A percentile compares a stretch with the other conserved stretches of the same genome.
Conservation (phyloP, 2,329 filamentous ascomycete genomes). For the Cladobotryum protrusum region DNA sequence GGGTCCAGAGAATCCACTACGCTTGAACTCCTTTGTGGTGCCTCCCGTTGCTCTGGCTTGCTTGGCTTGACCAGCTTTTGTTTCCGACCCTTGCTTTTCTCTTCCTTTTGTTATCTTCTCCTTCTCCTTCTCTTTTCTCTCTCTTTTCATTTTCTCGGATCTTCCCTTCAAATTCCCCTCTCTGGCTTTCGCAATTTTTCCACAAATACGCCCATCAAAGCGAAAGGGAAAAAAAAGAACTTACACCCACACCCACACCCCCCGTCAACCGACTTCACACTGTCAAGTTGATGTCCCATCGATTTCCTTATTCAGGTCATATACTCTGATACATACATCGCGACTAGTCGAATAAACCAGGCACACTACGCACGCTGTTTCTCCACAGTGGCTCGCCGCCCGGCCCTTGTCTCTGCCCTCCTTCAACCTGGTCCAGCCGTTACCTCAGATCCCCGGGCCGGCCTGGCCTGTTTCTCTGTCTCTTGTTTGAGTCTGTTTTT, state of each 20-base stretch:
- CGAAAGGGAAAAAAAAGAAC: constrained; percentile 4
- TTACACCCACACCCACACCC: not conserved
- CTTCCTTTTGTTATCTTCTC: not conserved
- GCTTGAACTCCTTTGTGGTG: not conserved
- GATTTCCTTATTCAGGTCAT: constrained; percentile 19
- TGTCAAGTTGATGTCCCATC: constrained; percentile 11
- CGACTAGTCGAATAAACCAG: constrained; percentile 13
- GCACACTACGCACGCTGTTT: constrained; percentile 10
- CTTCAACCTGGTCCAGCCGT: constrained; percentile 9
- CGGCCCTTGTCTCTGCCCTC: constrained; percentile 13
- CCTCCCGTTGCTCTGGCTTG: not conserved
- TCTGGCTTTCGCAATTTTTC: no score
- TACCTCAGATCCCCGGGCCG: constrained; percentile 4
- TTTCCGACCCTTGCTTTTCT: not conserved
- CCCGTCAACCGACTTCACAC: constrained; percentile 8
- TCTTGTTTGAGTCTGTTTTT: constrained; percentile 5
- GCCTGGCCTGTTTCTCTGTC: constrained; percentile 7
- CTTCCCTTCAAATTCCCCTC: no score
- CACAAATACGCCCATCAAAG: constrained; percentile 1
- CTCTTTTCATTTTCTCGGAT: not conserved
- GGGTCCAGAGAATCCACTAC: not conserved
- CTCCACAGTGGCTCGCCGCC: constrained; percentile 17
- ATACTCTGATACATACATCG: constrained; percentile 13
- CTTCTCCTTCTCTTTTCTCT: not conserved
- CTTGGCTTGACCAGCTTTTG: not conserved